phyloP scores from a whole-genome alignment of 306 rosid species.

The Ziziphus jujuba region DNA sequence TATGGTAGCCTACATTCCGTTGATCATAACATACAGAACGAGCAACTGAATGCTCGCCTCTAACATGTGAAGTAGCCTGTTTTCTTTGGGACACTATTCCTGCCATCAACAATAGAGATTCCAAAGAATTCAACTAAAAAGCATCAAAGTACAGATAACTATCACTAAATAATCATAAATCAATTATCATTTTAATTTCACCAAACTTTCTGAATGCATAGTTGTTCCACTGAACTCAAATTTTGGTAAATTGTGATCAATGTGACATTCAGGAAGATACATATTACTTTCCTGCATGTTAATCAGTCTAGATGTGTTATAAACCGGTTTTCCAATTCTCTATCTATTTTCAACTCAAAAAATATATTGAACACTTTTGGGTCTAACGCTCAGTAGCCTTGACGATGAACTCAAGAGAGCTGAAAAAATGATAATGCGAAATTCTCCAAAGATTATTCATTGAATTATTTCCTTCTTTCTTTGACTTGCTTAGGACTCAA shows the following conservation, averaged over 20 bases:
- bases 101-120: constrained; percentile 35
- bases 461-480: not conserved
- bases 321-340: no score
- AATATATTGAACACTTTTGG: not conserved
- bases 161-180: no score
- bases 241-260: no score
- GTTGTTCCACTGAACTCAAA: not conserved
- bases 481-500: not conserved
- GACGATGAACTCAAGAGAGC: not conserved
- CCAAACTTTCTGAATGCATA: not conserved
- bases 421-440: not conserved
- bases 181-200: not conserved
- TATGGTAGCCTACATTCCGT: constrained; percentile 19
- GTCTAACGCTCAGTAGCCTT: no score
- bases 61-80: constrained; percentile 37
- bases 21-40: constrained; percentile 21
- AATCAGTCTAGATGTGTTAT: no score
- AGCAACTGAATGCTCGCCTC: constrained; percentile 34
- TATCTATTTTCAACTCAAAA: not conserved
- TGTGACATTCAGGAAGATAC: no score
- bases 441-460: no score
- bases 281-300: no score
- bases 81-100: constrained; percentile 49
- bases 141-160: constrained; percentile 1
- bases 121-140: not conserved